phyloP scores from a whole-genome alignment of 2,329 filamentous ascomycete species.

The Penicillium frequentans region DNA sequence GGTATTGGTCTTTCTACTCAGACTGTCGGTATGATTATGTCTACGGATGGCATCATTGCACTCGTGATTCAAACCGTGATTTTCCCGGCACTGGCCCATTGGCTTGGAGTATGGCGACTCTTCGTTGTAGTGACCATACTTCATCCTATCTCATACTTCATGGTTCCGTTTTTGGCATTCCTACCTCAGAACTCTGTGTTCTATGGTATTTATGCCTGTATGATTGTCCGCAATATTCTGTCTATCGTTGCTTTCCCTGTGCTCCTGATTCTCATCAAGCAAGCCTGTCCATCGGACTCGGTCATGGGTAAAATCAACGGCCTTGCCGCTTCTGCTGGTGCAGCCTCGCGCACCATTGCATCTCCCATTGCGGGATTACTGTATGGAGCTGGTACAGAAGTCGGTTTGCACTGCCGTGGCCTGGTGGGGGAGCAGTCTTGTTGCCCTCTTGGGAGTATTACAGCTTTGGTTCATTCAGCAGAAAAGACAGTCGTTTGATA shows the following conservation, averaged over 20 bases:
- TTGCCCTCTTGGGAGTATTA: slow-evolving; percentile 56
- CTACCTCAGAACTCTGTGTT: slow-evolving; percentile 57
- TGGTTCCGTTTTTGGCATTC: slow-evolving; percentile 67
- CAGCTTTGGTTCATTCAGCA: slow-evolving; percentile 58
- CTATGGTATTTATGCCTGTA: slow-evolving; percentile 63
- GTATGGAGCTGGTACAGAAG: slow-evolving; percentile 61
- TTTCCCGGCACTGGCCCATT: slow-evolving; percentile 64
- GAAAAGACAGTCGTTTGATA: slow-evolving; percentile 45
- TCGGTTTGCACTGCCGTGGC: slow-evolving; percentile 61
- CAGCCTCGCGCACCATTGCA: slow-evolving; percentile 67
- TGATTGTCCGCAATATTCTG: slow-evolving; percentile 65
- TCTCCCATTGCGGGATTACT: slow-evolving; percentile 68
- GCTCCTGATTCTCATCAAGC: slow-evolving; percentile 70
- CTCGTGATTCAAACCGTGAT: slow-evolving; percentile 71
- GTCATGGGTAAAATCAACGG: slow-evolving; percentile 71
- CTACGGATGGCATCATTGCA: slow-evolving; percentile 69
- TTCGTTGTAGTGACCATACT: slow-evolving; percentile 65
- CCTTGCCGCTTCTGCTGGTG: slow-evolving; percentile 69
- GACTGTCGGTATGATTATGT: slow-evolving; percentile 67
- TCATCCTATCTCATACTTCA: slow-evolving; percentile 67
- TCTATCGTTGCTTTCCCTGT: slow-evolving; percentile 69
- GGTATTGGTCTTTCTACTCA: slow-evolving; percentile 67
- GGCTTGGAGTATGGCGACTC: slow-evolving; percentile 66
- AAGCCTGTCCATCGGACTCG: slow-evolving; percentile 63
- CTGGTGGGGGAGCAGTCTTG: slow-evolving; percentile 60